Conservation (phyloP, 352 stramenopile genomes). For the Phytophthora pisi region DNA sequence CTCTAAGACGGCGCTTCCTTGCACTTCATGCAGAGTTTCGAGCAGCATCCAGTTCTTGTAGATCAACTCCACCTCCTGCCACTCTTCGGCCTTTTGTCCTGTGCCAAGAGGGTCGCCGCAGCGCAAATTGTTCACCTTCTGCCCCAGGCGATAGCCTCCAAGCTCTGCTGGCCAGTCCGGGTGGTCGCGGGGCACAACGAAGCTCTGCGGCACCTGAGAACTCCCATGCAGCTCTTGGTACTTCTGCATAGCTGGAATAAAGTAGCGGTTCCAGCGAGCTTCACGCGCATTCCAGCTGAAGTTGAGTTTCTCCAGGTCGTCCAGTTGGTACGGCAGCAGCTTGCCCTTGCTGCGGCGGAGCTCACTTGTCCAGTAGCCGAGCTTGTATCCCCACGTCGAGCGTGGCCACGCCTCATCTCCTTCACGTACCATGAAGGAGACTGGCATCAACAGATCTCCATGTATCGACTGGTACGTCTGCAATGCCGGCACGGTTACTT, state of each 20-base stretch:
- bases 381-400: slow-evolving; percentile 48
- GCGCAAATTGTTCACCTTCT: slow-evolving; percentile 56
- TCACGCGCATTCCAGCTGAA: slow-evolving; percentile 48
- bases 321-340: slow-evolving; percentile 39
- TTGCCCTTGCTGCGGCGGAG: slow-evolving; percentile 37
- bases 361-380: slow-evolving; percentile 50
- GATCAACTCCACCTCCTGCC: slow-evolving; percentile 46
- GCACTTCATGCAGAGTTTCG: slow-evolving; percentile 41
- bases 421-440: slow-evolving; percentile 38
- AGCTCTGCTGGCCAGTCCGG: slow-evolving; percentile 34
- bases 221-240: slow-evolving; percentile 38
- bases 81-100: slow-evolving; percentile 17
- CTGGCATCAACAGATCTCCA: slow-evolving; percentile 42
- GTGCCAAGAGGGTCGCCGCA: slow-evolving; percentile 21
- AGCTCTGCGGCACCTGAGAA: slow-evolving; percentile 42
- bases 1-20: background rate
- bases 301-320: slow-evolving; percentile 33
- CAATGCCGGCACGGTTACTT: slow-evolving; percentile 38
- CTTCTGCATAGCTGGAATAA: slow-evolving; percentile 38
- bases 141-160: slow-evolving; percentile 42
- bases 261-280: slow-evolving; percentile 46
- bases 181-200: slow-evolving; percentile 43
- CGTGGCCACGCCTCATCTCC: slow-evolving; percentile 30
- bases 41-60: slow-evolving; percentile 55
- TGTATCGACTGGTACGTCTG: slow-evolving; percentile 30